Percentiles rank a stretch among this genome's conserved stretches.
These are phyloP conservation scores for Colletotrichum sp. DNA, from an alignment of 2,329 filamentous ascomycete species.

Conservation along the genomic window DNA sequence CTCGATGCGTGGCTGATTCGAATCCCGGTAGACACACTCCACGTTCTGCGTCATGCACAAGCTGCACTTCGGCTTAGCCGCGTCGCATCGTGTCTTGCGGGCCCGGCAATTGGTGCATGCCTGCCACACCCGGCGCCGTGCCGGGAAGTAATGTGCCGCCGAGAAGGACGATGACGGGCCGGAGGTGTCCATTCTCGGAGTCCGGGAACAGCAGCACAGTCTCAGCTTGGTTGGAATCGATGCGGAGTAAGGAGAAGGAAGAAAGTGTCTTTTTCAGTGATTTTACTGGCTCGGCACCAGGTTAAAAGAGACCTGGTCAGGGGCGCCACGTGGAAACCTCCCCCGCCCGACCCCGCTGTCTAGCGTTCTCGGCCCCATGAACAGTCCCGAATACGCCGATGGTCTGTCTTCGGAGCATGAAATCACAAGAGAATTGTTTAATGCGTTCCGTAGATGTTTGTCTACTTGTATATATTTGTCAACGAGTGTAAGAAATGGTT, in stretches of 20 bases:
- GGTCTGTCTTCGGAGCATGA: background rate
- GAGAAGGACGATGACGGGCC: conserved; percentile 9
- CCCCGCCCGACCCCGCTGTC: background rate
- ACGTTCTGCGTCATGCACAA: conserved; percentile 31
- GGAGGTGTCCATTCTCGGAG: background rate
- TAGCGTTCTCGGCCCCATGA: background rate
- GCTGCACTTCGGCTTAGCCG: conserved; percentile 31
- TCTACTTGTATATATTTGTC: background rate
- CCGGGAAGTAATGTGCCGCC: conserved; percentile 12
- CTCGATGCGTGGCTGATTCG: conserved; percentile 31
- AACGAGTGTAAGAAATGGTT: rapidly evolving
- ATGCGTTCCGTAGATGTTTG: background rate
- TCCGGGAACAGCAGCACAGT: background rate
- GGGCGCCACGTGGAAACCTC: background rate
- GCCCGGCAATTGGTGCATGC: conserved; percentile 33
- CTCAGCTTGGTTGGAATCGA: background rate
- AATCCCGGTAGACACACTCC: conserved; percentile 33
- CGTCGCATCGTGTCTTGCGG: conserved; percentile 36
- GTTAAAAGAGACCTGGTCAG: background rate
- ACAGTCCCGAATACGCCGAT: background rate
- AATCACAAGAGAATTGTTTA: background rate
- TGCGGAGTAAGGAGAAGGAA: background rate
- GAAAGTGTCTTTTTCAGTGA: background rate
- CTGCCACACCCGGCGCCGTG: conserved; percentile 26
- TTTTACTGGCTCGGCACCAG: background rate